Evolutionary conservation across 2,329 filamentous ascomycete species (phyloP).

Genomic region (Fusarium annulatum): DNA sequence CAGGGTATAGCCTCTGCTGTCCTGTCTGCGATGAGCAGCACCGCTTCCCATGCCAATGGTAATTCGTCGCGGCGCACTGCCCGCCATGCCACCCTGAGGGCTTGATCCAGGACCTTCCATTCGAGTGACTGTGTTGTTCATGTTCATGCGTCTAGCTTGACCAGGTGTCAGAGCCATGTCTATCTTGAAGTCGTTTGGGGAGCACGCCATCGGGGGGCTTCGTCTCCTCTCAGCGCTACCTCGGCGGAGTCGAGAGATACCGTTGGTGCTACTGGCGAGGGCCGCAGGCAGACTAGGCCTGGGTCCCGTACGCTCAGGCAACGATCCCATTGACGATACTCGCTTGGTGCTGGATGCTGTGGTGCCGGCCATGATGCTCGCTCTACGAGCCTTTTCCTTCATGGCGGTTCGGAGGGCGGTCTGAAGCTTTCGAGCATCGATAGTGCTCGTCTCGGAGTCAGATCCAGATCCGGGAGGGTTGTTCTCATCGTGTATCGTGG

Average conservation of each 20-base stretch:
- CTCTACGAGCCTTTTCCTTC: conserved; percentile 56
- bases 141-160: conserved; percentile 68
- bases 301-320: conserved; percentile 44
- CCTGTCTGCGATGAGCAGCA: conserved; percentile 46
- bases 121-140: conserved; percentile 54
- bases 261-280: conserved; percentile 63
- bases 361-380: conserved; percentile 53
- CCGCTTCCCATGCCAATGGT: conserved; percentile 51
- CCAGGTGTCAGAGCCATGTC: conserved; percentile 61
- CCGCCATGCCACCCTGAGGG: conserved; percentile 36
- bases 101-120: conserved; percentile 44
- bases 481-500: conserved; percentile 62
- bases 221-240: conserved; percentile 62
- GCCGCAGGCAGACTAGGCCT: conserved; percentile 55
- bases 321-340: conserved; percentile 58
- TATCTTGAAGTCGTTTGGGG: conserved; percentile 55
- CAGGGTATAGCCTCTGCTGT: conserved; percentile 46
- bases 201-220: conserved; percentile 65
- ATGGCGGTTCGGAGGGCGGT: conserved; percentile 66
- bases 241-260: conserved; percentile 65
- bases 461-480: conserved; percentile 60
- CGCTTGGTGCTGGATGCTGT: conserved; percentile 54
- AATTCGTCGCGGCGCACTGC: conserved; percentile 49
- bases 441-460: conserved; percentile 61
- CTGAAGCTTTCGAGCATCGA: conserved; percentile 66